Base-by-base conservation (phyloP, 2,329 filamentous ascomycete genomes). In the Penicillium sp. region DNA sequence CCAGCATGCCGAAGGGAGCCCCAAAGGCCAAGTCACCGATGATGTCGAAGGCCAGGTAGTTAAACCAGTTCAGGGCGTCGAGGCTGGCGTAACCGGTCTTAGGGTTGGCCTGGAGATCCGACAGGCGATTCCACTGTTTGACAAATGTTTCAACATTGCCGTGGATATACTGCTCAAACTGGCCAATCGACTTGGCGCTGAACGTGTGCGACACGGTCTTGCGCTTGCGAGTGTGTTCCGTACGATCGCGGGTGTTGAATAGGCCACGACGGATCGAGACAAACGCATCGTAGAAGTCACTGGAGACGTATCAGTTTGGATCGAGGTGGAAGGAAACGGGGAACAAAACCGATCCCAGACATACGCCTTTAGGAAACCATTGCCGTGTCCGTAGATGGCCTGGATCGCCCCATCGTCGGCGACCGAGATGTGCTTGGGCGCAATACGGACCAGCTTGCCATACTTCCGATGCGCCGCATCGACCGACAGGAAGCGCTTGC, bases 141-240 rank as follows among this genome's bases (percentile, higher is more conserved):
- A 86, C 80, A 42, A 94, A 86, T 10, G 81, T 69, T 43, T 84
- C 80, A 3, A 94, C 75, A 63, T 94, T 94, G 50, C 76, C 71
- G 59, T 87, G 83, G 53, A 95, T 91, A 65, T 91, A 94, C 36
- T 88, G 86, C 70, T 95, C 89, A 60, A 94, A 94, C 62, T 94
- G 82, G 43, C 77, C 76, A 38, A 95, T 77, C 7, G 80, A 86
- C 69, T 91, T 94, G 45, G 83, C 76, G 10, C 83, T 86, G 69
- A 95, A 95, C 20, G 87, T 93, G 64, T 94, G 87, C 1, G 86
- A 82, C 33, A 95, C 80, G 2, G 87, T 83, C 76, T 94, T 95
- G 57, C 89, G 80, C 76, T 95, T 96, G 48, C 89, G 81, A 0
- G 84, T 83, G 64, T 96, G 89, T 58, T 95, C 87, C 0, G 74